Evolutionary conservation across 2,329 filamentous ascomycete species (phyloP).

Genomic region (Dactylellina drechsleri): DNA sequence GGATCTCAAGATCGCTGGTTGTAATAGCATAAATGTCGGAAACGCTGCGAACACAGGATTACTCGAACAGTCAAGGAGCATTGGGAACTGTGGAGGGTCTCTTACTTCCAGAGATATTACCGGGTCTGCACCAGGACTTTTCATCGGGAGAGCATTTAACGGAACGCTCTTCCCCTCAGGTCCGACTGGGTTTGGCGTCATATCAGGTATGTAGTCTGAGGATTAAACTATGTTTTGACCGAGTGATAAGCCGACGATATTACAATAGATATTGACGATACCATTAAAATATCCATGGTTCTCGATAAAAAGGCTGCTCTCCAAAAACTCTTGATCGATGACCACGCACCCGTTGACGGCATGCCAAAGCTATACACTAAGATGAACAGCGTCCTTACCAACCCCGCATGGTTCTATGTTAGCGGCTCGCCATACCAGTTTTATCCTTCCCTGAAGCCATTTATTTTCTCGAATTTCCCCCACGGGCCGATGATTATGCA

Average conservation of each 20-base stretch:
- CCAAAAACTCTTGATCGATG: conserved; percentile 81
- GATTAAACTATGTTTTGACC: not conserved
- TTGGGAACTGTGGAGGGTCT: conserved; percentile 29
- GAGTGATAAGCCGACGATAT: conserved; percentile 1
- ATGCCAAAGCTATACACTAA: conserved; percentile 86
- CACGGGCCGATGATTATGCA: conserved; percentile 84
- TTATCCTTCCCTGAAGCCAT: conserved; percentile 83
- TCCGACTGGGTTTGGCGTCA: conserved; percentile 33
- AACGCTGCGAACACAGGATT: conserved; percentile 25
- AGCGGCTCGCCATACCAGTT: conserved; percentile 94
- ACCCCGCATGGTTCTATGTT: conserved; percentile 88
- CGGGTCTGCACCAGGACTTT: conserved; percentile 20
- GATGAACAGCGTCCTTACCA: conserved; percentile 67
- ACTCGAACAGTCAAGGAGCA: conserved; percentile 16
- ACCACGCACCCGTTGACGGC: conserved; percentile 76
- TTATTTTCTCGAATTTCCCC: conserved; percentile 76
- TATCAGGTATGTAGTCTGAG: conserved; percentile 30
- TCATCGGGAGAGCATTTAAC: conserved; percentile 10
- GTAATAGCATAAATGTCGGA: conserved; percentile 24
- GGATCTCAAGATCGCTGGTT: conserved; percentile 25
- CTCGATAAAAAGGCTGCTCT: conserved; percentile 82
- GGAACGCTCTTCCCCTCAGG: conserved; percentile 28
- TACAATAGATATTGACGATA: conserved; percentile 83
- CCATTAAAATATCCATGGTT: conserved; percentile 90
- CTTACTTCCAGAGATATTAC: conserved; percentile 26